These are phyloP conservation scores for Hyphodiscus hymeniophilus DNA, from an alignment of 495 filamentous ascomycete genomes.

Conservation along the genomic window DNA sequence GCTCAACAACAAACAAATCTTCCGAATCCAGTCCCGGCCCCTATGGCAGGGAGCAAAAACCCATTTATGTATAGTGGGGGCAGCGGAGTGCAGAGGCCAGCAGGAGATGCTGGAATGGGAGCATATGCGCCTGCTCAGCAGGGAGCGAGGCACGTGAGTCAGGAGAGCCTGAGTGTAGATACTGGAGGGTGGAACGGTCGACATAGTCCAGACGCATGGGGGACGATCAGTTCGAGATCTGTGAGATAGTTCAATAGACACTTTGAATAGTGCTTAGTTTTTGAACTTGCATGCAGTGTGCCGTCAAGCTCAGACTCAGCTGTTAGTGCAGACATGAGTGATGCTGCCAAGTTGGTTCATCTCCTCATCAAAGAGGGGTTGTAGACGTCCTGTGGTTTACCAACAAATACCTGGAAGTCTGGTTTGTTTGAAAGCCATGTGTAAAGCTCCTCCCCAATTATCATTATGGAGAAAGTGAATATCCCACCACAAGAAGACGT, in stretches of 20 bases:
- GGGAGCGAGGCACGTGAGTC: conserved; percentile 57
- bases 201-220: conserved; percentile 94
- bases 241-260: conserved; percentile 27
- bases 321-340: too few relatives aligned
- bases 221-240: conserved; percentile 73
- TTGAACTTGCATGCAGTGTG: too few relatives aligned
- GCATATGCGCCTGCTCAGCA: conserved; percentile 9
- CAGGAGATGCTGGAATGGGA: conserved; percentile 18
- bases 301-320: too few relatives aligned
- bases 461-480: too few relatives aligned
- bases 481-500: too few relatives aligned
- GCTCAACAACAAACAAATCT: conserved; percentile 19
- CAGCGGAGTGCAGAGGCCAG: conserved; percentile 9
- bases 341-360: too few relatives aligned
- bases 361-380: too few relatives aligned
- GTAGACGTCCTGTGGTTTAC: too few relatives aligned
- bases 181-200: conserved; percentile 61
- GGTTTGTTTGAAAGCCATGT: too few relatives aligned
- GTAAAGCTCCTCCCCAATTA: too few relatives aligned
- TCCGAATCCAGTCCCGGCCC: conserved; percentile 13
- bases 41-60: conserved; percentile 34
- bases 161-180: conserved; percentile 82
- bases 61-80: conserved; percentile 30
- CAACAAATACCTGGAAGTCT: too few relatives aligned
- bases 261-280: neutral